A percentile compares a stretch with the other conserved stretches of the same genome.
These are phyloP conservation scores for Exophiala aquamarina DNA, from an alignment of 2,329 filamentous ascomycete genomes.

Conservation along the genomic window DNA sequence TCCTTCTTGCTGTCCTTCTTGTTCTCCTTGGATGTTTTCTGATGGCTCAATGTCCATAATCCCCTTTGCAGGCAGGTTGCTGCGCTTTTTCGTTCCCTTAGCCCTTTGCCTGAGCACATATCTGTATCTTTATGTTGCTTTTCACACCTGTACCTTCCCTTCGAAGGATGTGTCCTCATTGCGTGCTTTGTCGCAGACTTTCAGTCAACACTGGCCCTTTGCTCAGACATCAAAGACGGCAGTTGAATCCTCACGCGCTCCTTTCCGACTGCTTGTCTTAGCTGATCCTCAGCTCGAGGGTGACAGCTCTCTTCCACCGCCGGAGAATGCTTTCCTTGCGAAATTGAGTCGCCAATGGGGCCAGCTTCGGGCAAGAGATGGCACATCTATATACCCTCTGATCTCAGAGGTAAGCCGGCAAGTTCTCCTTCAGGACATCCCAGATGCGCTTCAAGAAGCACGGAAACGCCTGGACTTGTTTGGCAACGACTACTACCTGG, in stretches of 20 bases:
- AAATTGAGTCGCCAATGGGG: conserved; percentile 41
- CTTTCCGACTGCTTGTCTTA: conserved; percentile 83
- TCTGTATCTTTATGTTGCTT: conserved; percentile 83
- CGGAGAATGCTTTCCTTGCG: conserved; percentile 45
- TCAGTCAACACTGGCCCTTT: conserved; percentile 36
- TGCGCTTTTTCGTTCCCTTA: conserved; percentile 60
- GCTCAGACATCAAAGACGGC: conserved; percentile 16
- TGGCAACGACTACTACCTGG: conserved; percentile 93
- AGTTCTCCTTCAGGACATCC: conserved; percentile 66
- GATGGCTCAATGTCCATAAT: conserved; percentile 22
- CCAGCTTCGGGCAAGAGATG: background rate
- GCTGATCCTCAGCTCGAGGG: conserved; percentile 94
- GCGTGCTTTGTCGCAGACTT: conserved; percentile 34
- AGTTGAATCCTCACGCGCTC: conserved; percentile 48
- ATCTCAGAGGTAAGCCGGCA: conserved; percentile 5
- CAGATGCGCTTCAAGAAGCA: conserved; percentile 62
- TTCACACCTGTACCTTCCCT: conserved; percentile 80
- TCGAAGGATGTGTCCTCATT: conserved; percentile 38
- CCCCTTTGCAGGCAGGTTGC: conserved; percentile 32
- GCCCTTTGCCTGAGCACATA: conserved; percentile 71
- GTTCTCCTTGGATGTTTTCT: conserved; percentile 16
- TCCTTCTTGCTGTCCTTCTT: background rate
- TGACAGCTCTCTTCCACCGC: conserved; percentile 72
- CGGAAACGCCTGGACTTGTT: conserved; percentile 84
- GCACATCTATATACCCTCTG: background rate